These are phyloP conservation scores for Podospora appendiculata DNA, from an alignment of 495 filamentous ascomycete species.

Conservation along the genomic window DNA sequence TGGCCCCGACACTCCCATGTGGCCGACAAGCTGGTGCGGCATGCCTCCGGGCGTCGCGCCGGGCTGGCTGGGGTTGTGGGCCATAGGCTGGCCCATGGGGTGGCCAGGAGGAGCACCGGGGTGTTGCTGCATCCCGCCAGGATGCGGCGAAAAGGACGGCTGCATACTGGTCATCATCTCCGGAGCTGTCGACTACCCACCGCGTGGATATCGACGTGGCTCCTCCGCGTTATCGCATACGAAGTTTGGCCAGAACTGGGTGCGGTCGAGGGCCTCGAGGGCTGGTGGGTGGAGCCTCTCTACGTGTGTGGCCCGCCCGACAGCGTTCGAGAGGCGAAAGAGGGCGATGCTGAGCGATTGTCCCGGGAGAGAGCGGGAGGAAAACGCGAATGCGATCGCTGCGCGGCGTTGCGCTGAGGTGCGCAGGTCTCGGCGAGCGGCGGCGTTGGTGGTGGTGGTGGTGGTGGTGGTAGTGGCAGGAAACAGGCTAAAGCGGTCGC, in stretches of 20 bases:
- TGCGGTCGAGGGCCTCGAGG: slow-evolving; percentile 2
- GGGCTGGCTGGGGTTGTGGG: slow-evolving; percentile 60
- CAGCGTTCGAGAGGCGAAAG: not conserved
- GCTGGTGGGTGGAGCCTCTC: not conserved
- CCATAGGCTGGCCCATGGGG: slow-evolving; percentile 47
- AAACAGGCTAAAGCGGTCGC: not conserved
- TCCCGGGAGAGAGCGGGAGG: not conserved
- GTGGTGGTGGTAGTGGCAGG: not conserved
- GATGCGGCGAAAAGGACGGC: slow-evolving; percentile 57
- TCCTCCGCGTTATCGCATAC: slow-evolving; percentile 36
- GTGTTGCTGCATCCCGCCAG: slow-evolving; percentile 69
- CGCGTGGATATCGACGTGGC: slow-evolving; percentile 40
- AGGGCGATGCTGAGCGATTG: not conserved
- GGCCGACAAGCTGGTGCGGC: slow-evolving; percentile 61
- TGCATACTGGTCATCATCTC: slow-evolving; percentile 61
- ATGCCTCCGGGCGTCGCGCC: slow-evolving; percentile 56
- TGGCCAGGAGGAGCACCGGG: slow-evolving; percentile 68
- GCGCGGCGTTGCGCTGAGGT: not conserved
- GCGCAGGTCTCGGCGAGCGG: too few species aligned
- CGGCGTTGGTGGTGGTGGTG: too few species aligned
- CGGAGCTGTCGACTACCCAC: slow-evolving; percentile 39
- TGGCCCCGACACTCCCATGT: slow-evolving; percentile 77
- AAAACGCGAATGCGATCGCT: not conserved
- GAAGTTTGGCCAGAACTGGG: slow-evolving; percentile 14
- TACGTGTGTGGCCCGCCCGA: not conserved